Evolutionary conservation across 2,329 filamentous ascomycete species (phyloP).

Genomic region (Alternaria consortialis): DNA sequence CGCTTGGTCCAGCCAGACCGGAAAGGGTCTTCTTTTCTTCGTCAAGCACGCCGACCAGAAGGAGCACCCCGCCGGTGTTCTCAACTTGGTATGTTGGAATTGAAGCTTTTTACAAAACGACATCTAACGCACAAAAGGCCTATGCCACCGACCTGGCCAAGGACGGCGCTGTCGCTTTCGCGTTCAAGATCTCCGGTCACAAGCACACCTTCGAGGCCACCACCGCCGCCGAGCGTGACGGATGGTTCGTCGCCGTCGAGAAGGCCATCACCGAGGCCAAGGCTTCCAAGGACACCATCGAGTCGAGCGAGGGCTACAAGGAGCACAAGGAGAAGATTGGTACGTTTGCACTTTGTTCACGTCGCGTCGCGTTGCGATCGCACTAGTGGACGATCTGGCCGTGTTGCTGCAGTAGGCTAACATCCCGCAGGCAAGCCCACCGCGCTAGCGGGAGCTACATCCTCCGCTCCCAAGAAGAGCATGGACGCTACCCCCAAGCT

Average conservation of each 20-base stretch:
- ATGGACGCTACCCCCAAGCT: conserved; percentile 55
- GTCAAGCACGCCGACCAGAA: conserved; percentile 86
- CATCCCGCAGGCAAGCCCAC: conserved; percentile 52
- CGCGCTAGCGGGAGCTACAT: conserved; percentile 49
- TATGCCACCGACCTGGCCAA: conserved; percentile 76
- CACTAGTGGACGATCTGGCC: conserved; percentile 39
- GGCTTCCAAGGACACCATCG: conserved; percentile 76
- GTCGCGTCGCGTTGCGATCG: conserved; percentile 33
- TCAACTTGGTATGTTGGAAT: conserved; percentile 76
- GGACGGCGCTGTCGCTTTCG: conserved; percentile 82
- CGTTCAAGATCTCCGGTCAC: conserved; percentile 83
- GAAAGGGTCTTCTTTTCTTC: conserved; percentile 93
- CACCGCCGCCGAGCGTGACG: conserved; percentile 79
- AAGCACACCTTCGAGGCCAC: conserved; percentile 93
- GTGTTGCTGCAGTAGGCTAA: conserved; percentile 48
- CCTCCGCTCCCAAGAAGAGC: conserved; percentile 59
- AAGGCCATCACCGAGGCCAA: conserved; percentile 71
- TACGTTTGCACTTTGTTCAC: conserved; percentile 51
- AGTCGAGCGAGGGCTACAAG: conserved; percentile 88
- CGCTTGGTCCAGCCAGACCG: conserved; percentile 91
- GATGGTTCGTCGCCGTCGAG: conserved; percentile 84
- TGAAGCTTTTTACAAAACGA: not conserved
- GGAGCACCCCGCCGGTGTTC: conserved; percentile 78
- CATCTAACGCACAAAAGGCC: conserved; percentile 59
- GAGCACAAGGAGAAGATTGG: conserved; percentile 76